These are phyloP conservation scores for Globisporangium nagaii DNA, from an alignment of 352 stramenopile species.

Conservation along the genomic window DNA sequence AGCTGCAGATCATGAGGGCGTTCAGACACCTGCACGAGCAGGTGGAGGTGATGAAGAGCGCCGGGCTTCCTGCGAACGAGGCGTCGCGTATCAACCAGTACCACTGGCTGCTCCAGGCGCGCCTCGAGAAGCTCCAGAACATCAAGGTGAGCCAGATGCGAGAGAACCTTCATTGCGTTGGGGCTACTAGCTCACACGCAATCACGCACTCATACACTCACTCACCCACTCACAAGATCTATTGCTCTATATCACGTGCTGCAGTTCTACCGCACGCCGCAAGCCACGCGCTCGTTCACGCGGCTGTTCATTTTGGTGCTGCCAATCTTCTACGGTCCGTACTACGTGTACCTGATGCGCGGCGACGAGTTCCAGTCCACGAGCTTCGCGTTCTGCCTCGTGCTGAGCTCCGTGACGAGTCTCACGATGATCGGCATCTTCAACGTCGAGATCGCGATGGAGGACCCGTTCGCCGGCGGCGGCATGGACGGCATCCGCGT, in stretches of 20 bases:
- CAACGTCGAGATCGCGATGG: conserved; percentile 80
- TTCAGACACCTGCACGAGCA: conserved; percentile 63
- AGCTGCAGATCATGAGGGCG: conserved; percentile 49
- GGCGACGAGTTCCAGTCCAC: conserved; percentile 43
- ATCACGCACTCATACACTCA: too few relatives aligned
- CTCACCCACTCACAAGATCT: too few relatives aligned
- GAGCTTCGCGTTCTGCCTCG: conserved; percentile 75
- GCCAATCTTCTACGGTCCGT: conserved; percentile 80
- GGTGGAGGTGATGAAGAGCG: conserved; percentile 73
- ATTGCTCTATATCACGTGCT: not conserved
- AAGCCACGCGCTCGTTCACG: conserved; percentile 82
- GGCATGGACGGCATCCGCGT: conserved; percentile 67
- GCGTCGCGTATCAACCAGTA: conserved; percentile 87
- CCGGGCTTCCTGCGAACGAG: conserved; percentile 73
- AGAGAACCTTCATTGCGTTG: too few relatives aligned
- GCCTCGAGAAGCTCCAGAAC: conserved; percentile 79
- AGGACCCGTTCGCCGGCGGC: conserved; percentile 70
- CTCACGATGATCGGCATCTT: conserved; percentile 86
- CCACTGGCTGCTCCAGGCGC: conserved; percentile 79
- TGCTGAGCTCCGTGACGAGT: conserved; percentile 71
- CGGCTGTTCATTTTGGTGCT: conserved; percentile 82
- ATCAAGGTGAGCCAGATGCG: conserved; percentile 42
- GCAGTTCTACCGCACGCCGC: conserved; percentile 80
- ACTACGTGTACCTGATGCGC: conserved; percentile 78
- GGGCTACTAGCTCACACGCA: too few relatives aligned